Evolutionary conservation across 148 eudicot species (phyloP), one percentile per base, ranked within the genome.

Genomic region (Rhododendron ovatum): DNA sequence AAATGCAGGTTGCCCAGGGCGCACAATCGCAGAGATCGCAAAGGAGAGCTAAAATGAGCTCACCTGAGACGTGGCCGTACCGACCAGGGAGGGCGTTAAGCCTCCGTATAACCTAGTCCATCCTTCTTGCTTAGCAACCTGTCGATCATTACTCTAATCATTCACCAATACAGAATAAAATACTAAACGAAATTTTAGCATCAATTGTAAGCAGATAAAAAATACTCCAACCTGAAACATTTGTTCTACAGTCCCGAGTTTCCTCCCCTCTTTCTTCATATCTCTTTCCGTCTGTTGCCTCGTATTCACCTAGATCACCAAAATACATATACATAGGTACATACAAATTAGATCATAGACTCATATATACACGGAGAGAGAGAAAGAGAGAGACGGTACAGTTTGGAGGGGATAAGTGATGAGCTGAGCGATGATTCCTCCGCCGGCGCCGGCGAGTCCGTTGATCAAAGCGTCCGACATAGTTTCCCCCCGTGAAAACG

Each of bases 371-470:
- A 45, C 22, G 55, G 43, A 78, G 15, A 20, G 9, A 78, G 79
- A 81, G 83, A 81, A 79, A 43, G 50, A 22, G 75, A 67, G 48
- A 69, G 61, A 51, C 22, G 6, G 61, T 90, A 95, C 99, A 7
- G 98, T 96, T 93, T 96, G 98, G 53, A 96, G 94, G 80, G 99
- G 99, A 80, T 94, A 96, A 33, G 99, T 96, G 91, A 95, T 86
- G 91, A 96, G 99, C 89, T 96, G 99, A 86, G 99, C 99, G 85
- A 96, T 95, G 90, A 95, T 96, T 35, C 99, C 99, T 6, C 98
- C 99, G 50, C 99, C 99, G 88, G 99, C 99, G 39, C 99, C 99
- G 91, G 99, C 95, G 87, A 96, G 90, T 47, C 98, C 99, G 83
- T 93, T 95, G 90, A 96, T 94, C 87, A 96, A 83, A 61, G 99